Base-by-base conservation (phyloP, 2,329 filamentous ascomycete genomes). In the Penicillium occitanis region DNA sequence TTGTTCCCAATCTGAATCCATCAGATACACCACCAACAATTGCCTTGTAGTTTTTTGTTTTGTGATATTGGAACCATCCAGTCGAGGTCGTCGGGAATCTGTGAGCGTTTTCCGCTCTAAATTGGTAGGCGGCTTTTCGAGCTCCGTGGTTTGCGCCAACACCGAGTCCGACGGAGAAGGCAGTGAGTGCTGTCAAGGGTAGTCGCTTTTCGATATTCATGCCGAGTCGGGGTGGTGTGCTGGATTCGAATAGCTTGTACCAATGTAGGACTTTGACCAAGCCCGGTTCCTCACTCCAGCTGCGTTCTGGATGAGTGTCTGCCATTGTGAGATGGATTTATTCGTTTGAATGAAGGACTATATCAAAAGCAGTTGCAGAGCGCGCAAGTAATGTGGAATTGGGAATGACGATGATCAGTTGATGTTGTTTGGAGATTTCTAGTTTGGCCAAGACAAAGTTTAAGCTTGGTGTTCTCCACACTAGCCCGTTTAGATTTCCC, bases 1-100 rank as follows among this genome's bases (percentile, higher is more conserved):
- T 88, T 37, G 81, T 76, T 1, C 90, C 93, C 84, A 95, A 91
- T 70, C 86, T 88, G 60, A 92, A 72, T 0, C 92, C 95, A 73
- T 96, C 92, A 62, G 87, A 87, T 19, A 96, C 81, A 0, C 91
- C 94, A 5, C 90, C 91, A 25, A 90, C 85, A 72, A 91, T 89
- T 61, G 90, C 86, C 73, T 92, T 88, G 81, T 99, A 98, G 79
- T 97, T 98, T 79, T 98, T 98, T 76, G 88, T 92, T 80, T 97
- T 97, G 83, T 98, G 94, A 79, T 99, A 99, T n/a, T 98, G 86
- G 76, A 94, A 99, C 95, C 95, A 99, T 19, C 93, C 94, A 1
- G 89, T 87, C 30, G 91, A 89, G 0, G 89, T 89, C 3, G 87
- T 88, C 22, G 95, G 95, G 68, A 97, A 88, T 70, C 94, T 91